Conservation (phyloP, 2,329 filamentous ascomycete genomes). For the Phialemoniopsis sp. region DNA sequence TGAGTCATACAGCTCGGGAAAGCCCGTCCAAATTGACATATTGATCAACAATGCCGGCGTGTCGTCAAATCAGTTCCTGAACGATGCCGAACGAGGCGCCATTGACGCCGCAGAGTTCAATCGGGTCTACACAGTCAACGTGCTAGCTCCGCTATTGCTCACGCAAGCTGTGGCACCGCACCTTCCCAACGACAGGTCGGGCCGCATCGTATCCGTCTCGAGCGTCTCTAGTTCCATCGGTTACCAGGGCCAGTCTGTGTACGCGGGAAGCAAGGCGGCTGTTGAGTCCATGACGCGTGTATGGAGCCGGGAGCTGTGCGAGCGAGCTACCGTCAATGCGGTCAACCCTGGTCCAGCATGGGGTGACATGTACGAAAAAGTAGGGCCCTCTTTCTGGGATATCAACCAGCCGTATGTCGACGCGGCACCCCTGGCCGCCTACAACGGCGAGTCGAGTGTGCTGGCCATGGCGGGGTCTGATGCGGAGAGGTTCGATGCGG, state of each 20-base stretch:
- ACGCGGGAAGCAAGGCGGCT: slow-evolving; percentile 55
- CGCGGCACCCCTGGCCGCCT: neutral
- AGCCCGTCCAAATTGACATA: slow-evolving; percentile 63
- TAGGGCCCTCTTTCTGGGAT: too few relatives aligned
- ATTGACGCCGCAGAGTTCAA: slow-evolving; percentile 64
- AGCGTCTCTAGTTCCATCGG: slow-evolving; percentile 50
- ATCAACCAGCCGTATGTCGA: neutral
- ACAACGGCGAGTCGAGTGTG: too few relatives aligned
- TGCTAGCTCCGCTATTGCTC: slow-evolving; percentile 74
- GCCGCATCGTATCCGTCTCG: slow-evolving; percentile 50
- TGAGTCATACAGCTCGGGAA: slow-evolving; percentile 36
- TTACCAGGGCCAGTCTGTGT: slow-evolving; percentile 49
- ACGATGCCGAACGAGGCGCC: slow-evolving; percentile 62
- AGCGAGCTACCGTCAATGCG: slow-evolving; percentile 50
- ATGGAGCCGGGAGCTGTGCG: slow-evolving; percentile 53
- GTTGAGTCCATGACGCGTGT: slow-evolving; percentile 56
- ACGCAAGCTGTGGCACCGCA: slow-evolving; percentile 68
- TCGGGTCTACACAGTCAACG: slow-evolving; percentile 73
- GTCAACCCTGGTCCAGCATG: slow-evolving; percentile 54
- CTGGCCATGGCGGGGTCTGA: too few relatives aligned
- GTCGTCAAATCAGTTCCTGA: too few relatives aligned
- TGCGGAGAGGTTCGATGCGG: too few relatives aligned
- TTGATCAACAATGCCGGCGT: slow-evolving; percentile 84
- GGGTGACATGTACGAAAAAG: slow-evolving; percentile 51
- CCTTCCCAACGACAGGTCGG: slow-evolving; percentile 64